Base-by-base conservation (phyloP, 306 rosid species). In the Betula pendula region DNA sequence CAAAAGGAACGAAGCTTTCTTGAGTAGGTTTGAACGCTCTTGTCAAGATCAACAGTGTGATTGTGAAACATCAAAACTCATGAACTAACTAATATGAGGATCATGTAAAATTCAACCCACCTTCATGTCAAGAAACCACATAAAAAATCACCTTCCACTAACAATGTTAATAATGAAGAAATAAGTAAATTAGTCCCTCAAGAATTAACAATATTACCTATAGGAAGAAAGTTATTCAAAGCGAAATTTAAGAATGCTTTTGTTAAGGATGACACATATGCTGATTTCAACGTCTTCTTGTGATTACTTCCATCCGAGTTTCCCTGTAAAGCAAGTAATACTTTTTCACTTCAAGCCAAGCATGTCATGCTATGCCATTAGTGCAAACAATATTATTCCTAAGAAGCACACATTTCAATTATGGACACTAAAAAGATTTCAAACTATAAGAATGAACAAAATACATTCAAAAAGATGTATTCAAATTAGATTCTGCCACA, bases 201-300 rank as follows among this genome's bases (percentile, higher is more conserved):
- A 35, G 35, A 66, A 38, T n/a, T 2, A 38, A 35, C 48, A 62
- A 62, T 35, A 19, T 66, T 66, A 38, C 70, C 70, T 66, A 66
- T 19, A 38, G 70, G 70, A 66, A 66, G 70, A 22, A 66, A 66
- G 29, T 66, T 66, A 8, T 15, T 35, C 27, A 38, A 0, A 19
- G 70, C 38, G 47, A 66, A 66, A 35, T 66, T 38, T n/a, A 66
- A 38, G n/a, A 66, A 17, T 19, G 17, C 48, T 66, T 66, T 38
- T 35, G 70, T 17, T 4, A 66, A 9, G 70, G 44, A 35, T 66
- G 48, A 38, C 47, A 66, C 48, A 38, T 66, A 35, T 66, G 70
- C 70, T 66, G 48, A 38, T 38, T 19, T 66, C 48, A 38, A 17
- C 38, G 19, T 22, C 25, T 66, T 66, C 27, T 33, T 66, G 47